Percentiles rank a stretch among this genome's conserved stretches.
phyloP scores from a whole-genome alignment of 2,329 filamentous ascomycete species.

The Fusarium musae region DNA sequence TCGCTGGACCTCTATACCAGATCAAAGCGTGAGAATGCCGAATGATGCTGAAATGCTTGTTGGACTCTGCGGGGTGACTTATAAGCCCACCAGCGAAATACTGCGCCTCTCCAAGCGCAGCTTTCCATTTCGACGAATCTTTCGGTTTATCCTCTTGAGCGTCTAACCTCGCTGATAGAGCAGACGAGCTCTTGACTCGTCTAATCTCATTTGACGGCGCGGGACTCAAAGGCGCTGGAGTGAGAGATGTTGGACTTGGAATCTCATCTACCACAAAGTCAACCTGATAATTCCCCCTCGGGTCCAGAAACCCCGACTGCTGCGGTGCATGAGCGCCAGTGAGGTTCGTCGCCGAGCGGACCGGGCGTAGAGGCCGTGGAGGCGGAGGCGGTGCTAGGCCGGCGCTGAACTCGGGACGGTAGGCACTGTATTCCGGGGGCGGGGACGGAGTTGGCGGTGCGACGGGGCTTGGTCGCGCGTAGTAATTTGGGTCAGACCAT shows the following conservation, averaged over 20 bases:
- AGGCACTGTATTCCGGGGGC: constrained; percentile 27
- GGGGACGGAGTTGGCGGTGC: constrained; percentile 27
- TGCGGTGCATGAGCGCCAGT: constrained; percentile 38
- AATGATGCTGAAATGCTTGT: constrained; percentile 72
- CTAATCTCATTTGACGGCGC: constrained; percentile 41
- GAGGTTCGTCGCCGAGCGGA: constrained; percentile 42
- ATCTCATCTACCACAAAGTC: constrained; percentile 42
- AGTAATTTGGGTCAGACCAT: constrained; percentile 22
- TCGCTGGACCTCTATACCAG: constrained; percentile 73
- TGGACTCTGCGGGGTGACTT: constrained; percentile 71
- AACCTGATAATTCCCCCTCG: constrained; percentile 30
- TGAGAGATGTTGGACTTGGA: constrained; percentile 5
- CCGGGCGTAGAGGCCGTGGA: constrained; percentile 38
- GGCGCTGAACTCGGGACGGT: constrained; percentile 7
- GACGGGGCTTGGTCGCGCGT: constrained; percentile 26
- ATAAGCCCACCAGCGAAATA: constrained; percentile 75
- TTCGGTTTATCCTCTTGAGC: constrained; percentile 30
- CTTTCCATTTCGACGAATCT: constrained; percentile 54
- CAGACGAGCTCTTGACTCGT: constrained; percentile 49
- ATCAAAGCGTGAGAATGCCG: constrained; percentile 73
- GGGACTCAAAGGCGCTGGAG: constrained; percentile 6
- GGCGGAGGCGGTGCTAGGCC: constrained; percentile 29
- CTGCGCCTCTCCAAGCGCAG: constrained; percentile 66
- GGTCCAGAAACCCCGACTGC: constrained; percentile 36
- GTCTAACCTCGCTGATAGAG: constrained; percentile 31